Percentiles rank a stretch among this genome's conserved stretches.
Evolutionary conservation across 2,329 filamentous ascomycete species (phyloP).

Genomic region (Shiraia bambusicola): DNA sequence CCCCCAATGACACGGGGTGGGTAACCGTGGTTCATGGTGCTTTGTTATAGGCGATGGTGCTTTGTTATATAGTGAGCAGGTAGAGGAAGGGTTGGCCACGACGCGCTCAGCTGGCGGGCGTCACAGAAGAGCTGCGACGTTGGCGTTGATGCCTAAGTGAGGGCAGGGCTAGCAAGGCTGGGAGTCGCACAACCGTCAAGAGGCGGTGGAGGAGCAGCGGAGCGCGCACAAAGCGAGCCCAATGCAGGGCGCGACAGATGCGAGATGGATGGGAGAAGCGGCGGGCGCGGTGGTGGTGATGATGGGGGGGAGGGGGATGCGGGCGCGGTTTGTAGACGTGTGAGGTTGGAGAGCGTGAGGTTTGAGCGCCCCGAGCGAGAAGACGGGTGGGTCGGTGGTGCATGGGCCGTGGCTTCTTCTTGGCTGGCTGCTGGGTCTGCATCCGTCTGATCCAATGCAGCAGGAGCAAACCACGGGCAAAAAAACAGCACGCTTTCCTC

Average conservation of each 20-base stretch:
- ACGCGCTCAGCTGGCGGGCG: constrained; percentile 9
- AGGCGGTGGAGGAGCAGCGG: constrained; percentile 6
- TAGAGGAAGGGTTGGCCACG: neutral
- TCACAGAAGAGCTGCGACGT: constrained; percentile 18
- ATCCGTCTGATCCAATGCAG: neutral
- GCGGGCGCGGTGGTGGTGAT: constrained; percentile 10
- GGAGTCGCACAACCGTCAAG: constrained; percentile 18
- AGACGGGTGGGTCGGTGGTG: constrained; percentile 14
- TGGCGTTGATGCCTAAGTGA: constrained; percentile 11
- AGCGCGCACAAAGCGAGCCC: constrained; percentile 18
- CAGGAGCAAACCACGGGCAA: too few relatives aligned
- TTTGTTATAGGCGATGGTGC: constrained; percentile 1
- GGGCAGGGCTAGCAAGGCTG: constrained; percentile 25
- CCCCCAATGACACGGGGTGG: constrained; percentile 79
- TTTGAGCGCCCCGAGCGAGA: constrained; percentile 16
- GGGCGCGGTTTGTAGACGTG: neutral
- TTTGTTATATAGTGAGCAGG: constrained; percentile 4
- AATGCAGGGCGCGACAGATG: constrained; percentile 25
- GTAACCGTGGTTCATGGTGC: constrained; percentile 66
- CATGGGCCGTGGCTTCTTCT: constrained; percentile 10
- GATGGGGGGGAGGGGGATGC: constrained; percentile 9
- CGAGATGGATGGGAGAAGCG: constrained; percentile 15
- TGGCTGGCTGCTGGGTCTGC: constrained; percentile 3
- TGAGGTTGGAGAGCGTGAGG: constrained; percentile 14
- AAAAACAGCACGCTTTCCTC: too few relatives aligned